Evolutionary conservation across 345 rosid species (phyloP).

Genomic region (Pistacia vera): DNA sequence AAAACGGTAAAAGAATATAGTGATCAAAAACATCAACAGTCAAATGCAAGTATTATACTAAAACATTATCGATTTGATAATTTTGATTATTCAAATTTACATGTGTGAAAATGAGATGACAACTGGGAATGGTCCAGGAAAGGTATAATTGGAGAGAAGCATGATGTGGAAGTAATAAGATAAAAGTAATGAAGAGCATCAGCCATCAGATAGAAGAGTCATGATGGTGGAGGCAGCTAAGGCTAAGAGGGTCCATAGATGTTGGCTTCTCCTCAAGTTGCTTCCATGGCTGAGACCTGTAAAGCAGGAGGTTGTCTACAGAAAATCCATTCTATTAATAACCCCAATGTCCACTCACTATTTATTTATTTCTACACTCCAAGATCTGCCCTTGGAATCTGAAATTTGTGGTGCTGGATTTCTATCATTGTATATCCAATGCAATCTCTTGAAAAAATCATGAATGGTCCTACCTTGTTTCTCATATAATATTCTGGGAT

Average conservation of each 20-base stretch:
- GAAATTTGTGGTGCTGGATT: slow-evolving; percentile 23
- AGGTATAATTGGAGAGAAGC: slow-evolving; percentile 20
- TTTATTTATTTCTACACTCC: background rate
- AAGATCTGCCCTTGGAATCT: slow-evolving; percentile 47
- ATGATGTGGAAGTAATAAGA: slow-evolving; percentile 27
- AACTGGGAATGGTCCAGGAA: slow-evolving; percentile 23
- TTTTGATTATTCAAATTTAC: background rate
- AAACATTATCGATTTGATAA: too few relatives aligned
- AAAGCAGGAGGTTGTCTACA: slow-evolving; percentile 40
- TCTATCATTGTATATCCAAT: background rate
- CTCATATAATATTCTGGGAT: background rate
- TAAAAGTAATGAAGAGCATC: slow-evolving; percentile 16
- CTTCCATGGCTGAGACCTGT: slow-evolving; percentile 38
- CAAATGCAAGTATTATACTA: too few relatives aligned
- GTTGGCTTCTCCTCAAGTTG: slow-evolving; percentile 16
- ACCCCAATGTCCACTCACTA: background rate
- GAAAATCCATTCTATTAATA: slow-evolving; percentile 14
- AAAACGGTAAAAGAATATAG: too few relatives aligned
- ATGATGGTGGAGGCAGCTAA: slow-evolving; percentile 38
- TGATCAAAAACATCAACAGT: too few relatives aligned
- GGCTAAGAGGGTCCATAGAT: slow-evolving; percentile 34
- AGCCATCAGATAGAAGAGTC: slow-evolving; percentile 19
- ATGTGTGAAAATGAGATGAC: background rate
- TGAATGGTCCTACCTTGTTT: background rate
- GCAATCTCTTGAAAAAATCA: background rate